These are phyloP conservation scores for Podila clonocystis DNA, from an alignment of 192 early-diverging fungal species.

Conservation along the genomic window DNA sequence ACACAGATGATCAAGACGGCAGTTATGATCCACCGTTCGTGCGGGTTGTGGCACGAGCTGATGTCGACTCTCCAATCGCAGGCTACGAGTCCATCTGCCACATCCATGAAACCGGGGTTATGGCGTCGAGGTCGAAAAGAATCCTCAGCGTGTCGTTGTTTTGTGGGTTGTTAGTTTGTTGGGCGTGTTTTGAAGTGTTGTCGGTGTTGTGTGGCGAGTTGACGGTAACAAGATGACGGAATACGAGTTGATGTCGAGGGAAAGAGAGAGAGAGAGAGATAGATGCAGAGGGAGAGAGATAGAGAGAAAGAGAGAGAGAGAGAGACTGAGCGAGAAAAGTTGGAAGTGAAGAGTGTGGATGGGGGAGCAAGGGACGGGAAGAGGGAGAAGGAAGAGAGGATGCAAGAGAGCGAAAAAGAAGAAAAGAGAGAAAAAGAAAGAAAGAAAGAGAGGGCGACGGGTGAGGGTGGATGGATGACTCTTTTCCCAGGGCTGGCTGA, in stretches of 20 bases:
- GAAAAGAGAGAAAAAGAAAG: constrained; percentile 1
- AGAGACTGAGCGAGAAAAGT: not conserved
- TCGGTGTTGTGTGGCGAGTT: no score
- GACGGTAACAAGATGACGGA: not conserved
- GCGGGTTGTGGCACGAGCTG: constrained; percentile 23
- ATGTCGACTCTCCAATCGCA: constrained; percentile 52
- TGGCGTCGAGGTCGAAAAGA: no score
- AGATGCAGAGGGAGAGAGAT: not conserved
- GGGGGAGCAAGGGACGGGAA: not conserved
- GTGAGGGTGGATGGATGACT: no score
- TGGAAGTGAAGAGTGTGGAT: not conserved
- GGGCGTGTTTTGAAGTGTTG: not conserved
- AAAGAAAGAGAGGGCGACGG: not conserved
- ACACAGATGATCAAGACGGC: constrained; percentile 30
- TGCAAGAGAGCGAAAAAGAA: not conserved
- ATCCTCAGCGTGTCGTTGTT: not conserved
- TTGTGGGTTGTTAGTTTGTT: not conserved
- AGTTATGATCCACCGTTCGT: constrained; percentile 16
- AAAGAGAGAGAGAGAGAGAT: not conserved
- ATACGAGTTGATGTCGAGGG: not conserved
- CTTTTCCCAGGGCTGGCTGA: no score
- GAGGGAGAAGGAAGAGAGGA: not conserved
- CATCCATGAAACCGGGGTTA: constrained; percentile 32
- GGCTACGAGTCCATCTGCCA: constrained; percentile 35
- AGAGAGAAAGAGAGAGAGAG: not conserved